Evolutionary conservation across 2,329 filamentous ascomycete species (phyloP).

Genomic region (Stagonosporopsis cucurbitacearum): DNA sequence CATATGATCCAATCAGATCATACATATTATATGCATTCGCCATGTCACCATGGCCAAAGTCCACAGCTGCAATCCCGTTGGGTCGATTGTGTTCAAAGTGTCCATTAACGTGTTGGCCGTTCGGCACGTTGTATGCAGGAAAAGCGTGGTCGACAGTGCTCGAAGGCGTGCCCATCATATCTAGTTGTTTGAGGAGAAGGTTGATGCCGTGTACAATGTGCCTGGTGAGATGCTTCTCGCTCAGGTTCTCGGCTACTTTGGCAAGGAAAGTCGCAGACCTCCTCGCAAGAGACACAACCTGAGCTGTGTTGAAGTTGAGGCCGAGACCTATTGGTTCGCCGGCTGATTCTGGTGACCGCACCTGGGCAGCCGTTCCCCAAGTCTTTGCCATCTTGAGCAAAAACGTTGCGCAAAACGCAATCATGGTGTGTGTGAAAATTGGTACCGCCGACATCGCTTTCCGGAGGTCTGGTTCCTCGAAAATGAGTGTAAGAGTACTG

Average conservation of each 20-base stretch:
- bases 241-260: conserved; percentile 36
- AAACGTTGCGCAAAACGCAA: conserved; percentile 60
- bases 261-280: conserved; percentile 35
- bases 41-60: conserved; percentile 16
- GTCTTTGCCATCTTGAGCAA: conserved; percentile 58
- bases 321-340: conserved; percentile 37
- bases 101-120: conserved; percentile 2
- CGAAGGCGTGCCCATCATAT: conserved; percentile 30
- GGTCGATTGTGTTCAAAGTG: conserved; percentile 7
- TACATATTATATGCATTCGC: conserved; percentile 25
- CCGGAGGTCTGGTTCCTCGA: conserved; percentile 54
- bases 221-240: conserved; percentile 39
- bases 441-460: conserved; percentile 55
- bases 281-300: conserved; percentile 37
- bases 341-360: conserved; percentile 32
- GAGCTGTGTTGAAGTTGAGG: conserved; percentile 40
- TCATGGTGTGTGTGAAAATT: conserved; percentile 61
- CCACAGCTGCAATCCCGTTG: conserved; percentile 9
- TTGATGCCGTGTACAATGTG: conserved; percentile 42
- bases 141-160: conserved; percentile 14
- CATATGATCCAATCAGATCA: conserved; percentile 41
- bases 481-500: conserved; percentile 55
- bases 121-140: conserved; percentile 8
- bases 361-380: conserved; percentile 48
- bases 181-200: conserved; percentile 36